Evolutionary conservation across 2,329 filamentous ascomycete species (phyloP).

Genomic region (Coleophoma cylindrospora): DNA sequence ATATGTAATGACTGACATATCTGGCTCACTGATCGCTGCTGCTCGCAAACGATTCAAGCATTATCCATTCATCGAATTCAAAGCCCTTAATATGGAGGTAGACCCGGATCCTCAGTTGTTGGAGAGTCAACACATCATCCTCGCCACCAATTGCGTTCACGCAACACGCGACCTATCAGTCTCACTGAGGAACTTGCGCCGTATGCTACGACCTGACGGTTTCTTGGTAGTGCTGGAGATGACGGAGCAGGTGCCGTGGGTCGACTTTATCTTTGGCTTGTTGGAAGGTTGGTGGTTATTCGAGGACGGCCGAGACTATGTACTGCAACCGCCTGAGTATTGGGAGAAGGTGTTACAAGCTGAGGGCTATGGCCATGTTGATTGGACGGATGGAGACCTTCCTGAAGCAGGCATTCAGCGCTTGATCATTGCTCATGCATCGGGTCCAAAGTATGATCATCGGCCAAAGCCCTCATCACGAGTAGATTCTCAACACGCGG

Average conservation of each 20-base stretch:
- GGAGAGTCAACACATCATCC: constrained; percentile 7
- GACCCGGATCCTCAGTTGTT: constrained; percentile 4
- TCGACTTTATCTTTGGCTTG: constrained; percentile 15
- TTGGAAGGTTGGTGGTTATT: constrained; percentile 18
- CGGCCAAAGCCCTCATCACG: no score
- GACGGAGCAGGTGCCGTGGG: constrained; percentile 11
- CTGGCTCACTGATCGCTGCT: no score
- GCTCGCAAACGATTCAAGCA: no score
- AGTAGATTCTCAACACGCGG: no score
- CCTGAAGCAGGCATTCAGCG: no score
- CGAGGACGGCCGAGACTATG: constrained; percentile 15
- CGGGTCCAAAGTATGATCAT: no score
- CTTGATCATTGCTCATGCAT: no score
- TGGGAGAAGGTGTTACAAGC: constrained; percentile 8
- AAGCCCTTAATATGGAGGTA: constrained; percentile 8
- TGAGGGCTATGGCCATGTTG: constrained; percentile 3
- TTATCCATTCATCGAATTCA: constrained; percentile 17
- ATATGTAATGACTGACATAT: no score
- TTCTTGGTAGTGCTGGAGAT: constrained; percentile 12
- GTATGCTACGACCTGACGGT: constrained; percentile 8
- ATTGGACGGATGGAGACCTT: constrained; percentile 7
- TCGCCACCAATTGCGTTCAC: constrained; percentile 14
- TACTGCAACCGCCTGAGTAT: constrained; percentile 1
- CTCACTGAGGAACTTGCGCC: constrained; percentile 6
- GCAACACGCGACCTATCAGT: constrained; percentile 7